Percentiles rank a stretch among this genome's conserved stretches.
Conservation (phyloP, 1,284 basidiomycete species). For the Malassezia cuniculi region DNA sequence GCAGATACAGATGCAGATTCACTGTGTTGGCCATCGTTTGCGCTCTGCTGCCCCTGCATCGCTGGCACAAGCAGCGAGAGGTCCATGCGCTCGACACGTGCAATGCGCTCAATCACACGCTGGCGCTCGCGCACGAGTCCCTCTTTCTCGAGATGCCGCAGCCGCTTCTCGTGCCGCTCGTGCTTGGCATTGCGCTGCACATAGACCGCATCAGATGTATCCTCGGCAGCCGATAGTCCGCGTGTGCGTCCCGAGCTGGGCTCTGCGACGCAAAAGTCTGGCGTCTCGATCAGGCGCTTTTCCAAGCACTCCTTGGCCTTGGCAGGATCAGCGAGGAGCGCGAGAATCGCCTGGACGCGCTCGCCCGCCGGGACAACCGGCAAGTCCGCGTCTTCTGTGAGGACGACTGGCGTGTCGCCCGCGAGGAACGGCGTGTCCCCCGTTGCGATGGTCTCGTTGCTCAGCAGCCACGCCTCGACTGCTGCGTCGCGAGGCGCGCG, state of each 20-base stretch:
- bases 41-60: conserved; percentile 1
- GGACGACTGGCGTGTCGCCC: conserved; percentile 1
- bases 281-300: conserved; percentile 7
- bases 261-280: conserved; percentile 4
- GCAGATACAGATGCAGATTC: too few relatives aligned
- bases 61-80: conserved; percentile 5
- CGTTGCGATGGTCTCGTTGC: too few relatives aligned
- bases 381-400: background rate
- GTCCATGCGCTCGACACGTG: conserved; percentile 4
- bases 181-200: conserved; percentile 1
- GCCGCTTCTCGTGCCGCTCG: conserved; percentile 10
- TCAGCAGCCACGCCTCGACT: too few relatives aligned
- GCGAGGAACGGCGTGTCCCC: conserved; percentile 5
- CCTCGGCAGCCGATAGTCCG: background rate
- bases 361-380: background rate
- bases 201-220: conserved; percentile 8
- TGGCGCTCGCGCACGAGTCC: conserved; percentile 8
- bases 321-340: conserved; percentile 10
- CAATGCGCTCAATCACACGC: conserved; percentile 1
- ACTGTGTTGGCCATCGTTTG: too few relatives aligned
- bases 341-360: conserved; percentile 8
- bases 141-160: conserved; percentile 13
- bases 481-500: too few relatives aligned
- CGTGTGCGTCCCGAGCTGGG: conserved; percentile 6
- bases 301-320: conserved; percentile 9